Evolutionary conservation across 108 stramenopile genomes (phyloP).

Genomic region (Nannochloropsis salina): DNA sequence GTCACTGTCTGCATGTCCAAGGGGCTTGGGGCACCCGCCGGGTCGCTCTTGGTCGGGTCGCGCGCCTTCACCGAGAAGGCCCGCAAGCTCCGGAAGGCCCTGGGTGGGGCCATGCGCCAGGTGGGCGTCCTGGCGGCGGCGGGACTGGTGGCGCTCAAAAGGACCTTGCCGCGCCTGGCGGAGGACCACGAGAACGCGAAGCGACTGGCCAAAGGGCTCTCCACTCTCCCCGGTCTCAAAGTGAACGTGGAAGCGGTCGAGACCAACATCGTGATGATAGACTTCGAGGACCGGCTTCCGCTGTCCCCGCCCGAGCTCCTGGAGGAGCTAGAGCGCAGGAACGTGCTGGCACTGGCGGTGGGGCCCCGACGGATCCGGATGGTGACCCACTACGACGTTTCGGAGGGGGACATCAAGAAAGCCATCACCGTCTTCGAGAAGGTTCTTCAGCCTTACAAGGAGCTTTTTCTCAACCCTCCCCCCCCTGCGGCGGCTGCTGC

Average conservation of each 20-base stretch:
- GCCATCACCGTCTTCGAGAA: conserved; percentile 21
- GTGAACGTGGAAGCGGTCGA: conserved; percentile 39
- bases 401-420: conserved; percentile 7
- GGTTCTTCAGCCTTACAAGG: conserved; percentile 1
- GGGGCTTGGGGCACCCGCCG: conserved; percentile 89
- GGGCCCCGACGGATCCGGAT: conserved; percentile 30
- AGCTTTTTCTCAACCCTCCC: conserved; percentile 18
- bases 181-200: conserved; percentile 62
- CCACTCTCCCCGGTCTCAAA: conserved; percentile 22
- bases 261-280: conserved; percentile 54
- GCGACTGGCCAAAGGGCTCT: conserved; percentile 45
- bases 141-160: conserved; percentile 74
- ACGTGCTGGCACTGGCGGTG: conserved; percentile 37
- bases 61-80: conserved; percentile 63
- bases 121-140: conserved; percentile 80
- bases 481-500: not conserved
- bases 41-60: conserved; percentile 78
- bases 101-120: conserved; percentile 96
- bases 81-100: conserved; percentile 76
- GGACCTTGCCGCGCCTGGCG: conserved; percentile 69
- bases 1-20: conserved; percentile 90
- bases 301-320: conserved; percentile 33
- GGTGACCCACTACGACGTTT: conserved; percentile 51
- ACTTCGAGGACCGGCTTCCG: conserved; percentile 26
- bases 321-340: conserved; percentile 25